Percentiles rank a stretch among this genome's conserved stretches.
phyloP scores from a whole-genome alignment of 495 filamentous ascomycete genomes.

The Penicillium crystallinum region DNA sequence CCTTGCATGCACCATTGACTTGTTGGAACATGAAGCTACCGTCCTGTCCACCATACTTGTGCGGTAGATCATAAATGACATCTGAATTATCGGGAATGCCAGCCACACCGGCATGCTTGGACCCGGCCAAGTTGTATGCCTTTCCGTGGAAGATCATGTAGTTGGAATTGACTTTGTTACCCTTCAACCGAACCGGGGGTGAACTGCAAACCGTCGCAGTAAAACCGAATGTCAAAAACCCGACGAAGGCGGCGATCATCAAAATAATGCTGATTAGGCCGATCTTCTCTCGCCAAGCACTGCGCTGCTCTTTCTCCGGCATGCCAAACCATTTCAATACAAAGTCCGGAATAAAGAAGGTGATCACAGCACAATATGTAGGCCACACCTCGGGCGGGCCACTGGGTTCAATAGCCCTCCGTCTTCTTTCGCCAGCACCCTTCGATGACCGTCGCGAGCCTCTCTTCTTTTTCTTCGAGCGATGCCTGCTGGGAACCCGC shows the following conservation, averaged over 20 bases:
- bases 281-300: conserved; percentile 99
- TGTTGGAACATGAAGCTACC: conserved; percentile 98
- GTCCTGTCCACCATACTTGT: conserved; percentile 79
- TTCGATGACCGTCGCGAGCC: conserved; percentile 47
- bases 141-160: conserved; percentile 96
- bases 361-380: conserved; percentile 87
- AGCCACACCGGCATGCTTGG: conserved; percentile 67
- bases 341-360: conserved; percentile 90
- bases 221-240: conserved; percentile 96
- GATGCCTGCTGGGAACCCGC: conserved; percentile 38
- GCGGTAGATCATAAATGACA: conserved; percentile 77
- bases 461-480: conserved; percentile 43
- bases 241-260: conserved; percentile 81
- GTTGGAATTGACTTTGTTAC: conserved; percentile 71
- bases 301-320: conserved; percentile 78
- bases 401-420: conserved; percentile 62
- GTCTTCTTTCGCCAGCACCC: conserved; percentile 51
- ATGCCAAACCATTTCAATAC: conserved; percentile 81
- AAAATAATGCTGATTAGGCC: conserved; percentile 91
- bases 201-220: conserved; percentile 77
- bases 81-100: conserved; percentile 69
- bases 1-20: conserved; percentile 97
- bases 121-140: conserved; percentile 75
- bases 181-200: conserved; percentile 62
- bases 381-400: conserved; percentile 87